phyloP scores from a whole-genome alignment of 495 filamentous ascomycete genomes.

The Hypoxylon perforatum region DNA sequence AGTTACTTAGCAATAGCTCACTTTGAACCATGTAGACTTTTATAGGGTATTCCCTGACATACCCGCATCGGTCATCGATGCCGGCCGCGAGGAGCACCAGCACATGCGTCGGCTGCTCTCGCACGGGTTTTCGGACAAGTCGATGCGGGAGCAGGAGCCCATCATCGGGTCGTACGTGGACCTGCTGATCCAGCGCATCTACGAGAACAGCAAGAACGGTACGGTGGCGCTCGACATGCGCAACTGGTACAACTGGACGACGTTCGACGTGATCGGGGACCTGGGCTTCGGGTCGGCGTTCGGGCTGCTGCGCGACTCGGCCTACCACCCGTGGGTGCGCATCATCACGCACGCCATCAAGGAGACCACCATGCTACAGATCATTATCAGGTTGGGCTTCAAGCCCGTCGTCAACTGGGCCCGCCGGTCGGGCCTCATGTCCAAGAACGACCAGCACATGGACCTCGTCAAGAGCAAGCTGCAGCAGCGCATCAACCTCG shows the following conservation, averaged over 20 bases:
- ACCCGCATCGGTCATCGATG: conserved; percentile 47
- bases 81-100: conserved; percentile 53
- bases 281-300: conserved; percentile 70
- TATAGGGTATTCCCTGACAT: conserved; percentile 45
- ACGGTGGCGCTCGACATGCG: conserved; percentile 53
- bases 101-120: conserved; percentile 59
- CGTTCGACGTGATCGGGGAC: conserved; percentile 72
- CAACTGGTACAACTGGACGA: conserved; percentile 68
- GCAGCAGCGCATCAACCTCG: conserved; percentile 52
- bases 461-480: conserved; percentile 53
- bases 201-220: conserved; percentile 47
- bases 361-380: conserved; percentile 43
- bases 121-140: conserved; percentile 64
- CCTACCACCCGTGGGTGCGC: conserved; percentile 66
- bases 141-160: conserved; percentile 58
- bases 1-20: not conserved
- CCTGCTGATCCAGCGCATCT: conserved; percentile 56
- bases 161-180: conserved; percentile 59
- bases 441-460: conserved; percentile 51
- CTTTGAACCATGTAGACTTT: conserved; percentile 16
- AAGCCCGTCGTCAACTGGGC: conserved; percentile 14
- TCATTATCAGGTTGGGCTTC: conserved; percentile 37
- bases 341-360: conserved; percentile 55
- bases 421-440: conserved; percentile 24
- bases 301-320: conserved; percentile 58